phyloP scores from a whole-genome alignment of 176 grass and related monocot genomes.

The Eleusine coracana region DNA sequence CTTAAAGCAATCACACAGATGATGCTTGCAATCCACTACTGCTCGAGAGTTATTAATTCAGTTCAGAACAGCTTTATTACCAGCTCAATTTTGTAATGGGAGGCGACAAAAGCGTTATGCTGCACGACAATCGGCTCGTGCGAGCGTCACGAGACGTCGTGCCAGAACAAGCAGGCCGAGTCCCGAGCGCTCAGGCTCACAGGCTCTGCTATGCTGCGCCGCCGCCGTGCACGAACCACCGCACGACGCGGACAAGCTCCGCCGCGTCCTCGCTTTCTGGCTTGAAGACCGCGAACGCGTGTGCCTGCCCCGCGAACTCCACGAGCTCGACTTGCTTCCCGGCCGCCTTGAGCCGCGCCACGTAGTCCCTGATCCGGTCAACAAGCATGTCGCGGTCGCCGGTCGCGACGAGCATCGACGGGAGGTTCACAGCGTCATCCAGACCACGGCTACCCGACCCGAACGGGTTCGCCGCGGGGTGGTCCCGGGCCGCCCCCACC shows the following conservation, averaged over 20 bases:
- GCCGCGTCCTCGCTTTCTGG: conserved; percentile 48
- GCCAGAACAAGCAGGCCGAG: neutral
- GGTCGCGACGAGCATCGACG: conserved; percentile 53
- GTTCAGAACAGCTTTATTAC: neutral
- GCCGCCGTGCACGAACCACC: conserved; percentile 45
- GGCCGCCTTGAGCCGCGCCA: conserved; percentile 27
- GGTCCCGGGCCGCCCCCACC: conserved; percentile 49
- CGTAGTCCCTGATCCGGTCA: conserved; percentile 66
- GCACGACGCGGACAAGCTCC: conserved; percentile 46
- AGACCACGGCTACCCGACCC: conserved; percentile 47
- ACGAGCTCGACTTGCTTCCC: conserved; percentile 58
- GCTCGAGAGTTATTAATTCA: neutral
- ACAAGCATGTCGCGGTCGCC: conserved; percentile 57
- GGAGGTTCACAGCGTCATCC: neutral
- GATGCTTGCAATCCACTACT: neutral
- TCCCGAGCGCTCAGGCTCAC: too few species aligned
- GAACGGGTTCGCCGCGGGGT: conserved; percentile 67
- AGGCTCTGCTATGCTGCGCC: neutral
- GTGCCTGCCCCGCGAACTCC: conserved; percentile 62
- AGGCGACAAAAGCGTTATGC: neutral
- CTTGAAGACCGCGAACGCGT: conserved; percentile 61
- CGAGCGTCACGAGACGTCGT: neutral
- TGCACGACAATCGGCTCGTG: neutral
- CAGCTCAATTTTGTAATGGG: neutral
- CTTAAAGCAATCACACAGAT: too few species aligned